phyloP scores from a whole-genome alignment of 768 basidiomycete genomes.

The Tulasnella sp. region DNA sequence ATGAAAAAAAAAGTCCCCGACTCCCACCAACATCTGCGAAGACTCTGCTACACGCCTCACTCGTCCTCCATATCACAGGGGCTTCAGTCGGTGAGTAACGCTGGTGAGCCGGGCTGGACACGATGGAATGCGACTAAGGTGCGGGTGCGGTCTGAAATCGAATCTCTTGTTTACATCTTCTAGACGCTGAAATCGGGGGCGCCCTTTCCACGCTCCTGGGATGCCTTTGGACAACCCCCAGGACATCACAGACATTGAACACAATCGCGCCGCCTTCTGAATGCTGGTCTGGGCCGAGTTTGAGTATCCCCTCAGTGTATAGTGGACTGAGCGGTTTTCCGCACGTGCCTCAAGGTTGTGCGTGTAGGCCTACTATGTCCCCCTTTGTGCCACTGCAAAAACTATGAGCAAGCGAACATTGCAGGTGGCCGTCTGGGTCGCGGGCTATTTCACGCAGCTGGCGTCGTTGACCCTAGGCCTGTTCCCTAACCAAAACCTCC shows the following conservation, averaged over 20 bases:
- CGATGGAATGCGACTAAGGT: background rate
- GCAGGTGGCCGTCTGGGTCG: background rate
- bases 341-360: background rate
- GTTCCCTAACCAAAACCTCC: background rate
- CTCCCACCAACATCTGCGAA: background rate
- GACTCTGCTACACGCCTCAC: background rate
- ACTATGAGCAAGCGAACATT: background rate
- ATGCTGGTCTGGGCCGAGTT: background rate
- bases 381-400: background rate
- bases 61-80: background rate
- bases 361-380: background rate
- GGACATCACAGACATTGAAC: background rate
- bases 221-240: background rate
- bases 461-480: background rate
- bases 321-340: background rate
- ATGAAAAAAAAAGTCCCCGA: background rate
- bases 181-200: background rate
- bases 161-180: background rate
- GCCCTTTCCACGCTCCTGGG: background rate
- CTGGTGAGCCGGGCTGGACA: background rate
- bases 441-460: background rate
- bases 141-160: background rate
- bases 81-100: background rate
- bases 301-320: background rate
- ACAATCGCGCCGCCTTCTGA: background rate